Evolutionary conservation across 345 rosid genomes (phyloP), one percentile per base, ranked within the genome.

Genomic region (Citropsis articulata): DNA sequence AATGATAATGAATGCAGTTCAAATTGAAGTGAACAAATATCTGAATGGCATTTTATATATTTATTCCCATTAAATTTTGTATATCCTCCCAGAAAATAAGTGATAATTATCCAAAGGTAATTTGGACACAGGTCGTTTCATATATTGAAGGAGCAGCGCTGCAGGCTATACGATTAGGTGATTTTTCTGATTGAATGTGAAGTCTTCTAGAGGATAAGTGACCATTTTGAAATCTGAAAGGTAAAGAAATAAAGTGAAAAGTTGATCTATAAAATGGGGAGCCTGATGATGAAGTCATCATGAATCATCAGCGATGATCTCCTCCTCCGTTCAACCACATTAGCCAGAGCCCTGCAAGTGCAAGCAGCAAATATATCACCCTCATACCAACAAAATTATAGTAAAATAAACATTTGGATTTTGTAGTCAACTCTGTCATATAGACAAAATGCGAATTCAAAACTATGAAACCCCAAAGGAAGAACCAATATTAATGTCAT

Each of bases 341-440:
- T 82, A 2, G 88, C 83, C 81, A 88, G 55, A 76, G 88, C 89
- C 92, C 94, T 91, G 86, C 85, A 86, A 80, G 66, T 67, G 50
- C 77, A 76, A 81, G 9, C 50, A 64, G 28, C 55, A 13, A 24
- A 72, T 72, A 42, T 22, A 55, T 25, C 73, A 69, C 8, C 24
- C 50, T 16, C 77, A 55, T 21, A 61, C 53, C 38, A 35, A 19
- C 25, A 19, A 14, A 22, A 18, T 2, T 12, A 28, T 53, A 16
- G 2, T 16, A 53, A 53, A 0, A 18, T 53, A 64, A 30, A 28
- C 10, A 12, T 19, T 18, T 45, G 25, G 10, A 42, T 25, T 22
- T 30, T 21, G 25, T 5, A 42, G 24, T 69, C 62, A 61, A 30
- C 69, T 48, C 68, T 65, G 61, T 75, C 33, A 9, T 27, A 60